Evolutionary conservation across 2,329 filamentous ascomycete genomes (phyloP).

Genomic region (Alternaria infectoria): DNA sequence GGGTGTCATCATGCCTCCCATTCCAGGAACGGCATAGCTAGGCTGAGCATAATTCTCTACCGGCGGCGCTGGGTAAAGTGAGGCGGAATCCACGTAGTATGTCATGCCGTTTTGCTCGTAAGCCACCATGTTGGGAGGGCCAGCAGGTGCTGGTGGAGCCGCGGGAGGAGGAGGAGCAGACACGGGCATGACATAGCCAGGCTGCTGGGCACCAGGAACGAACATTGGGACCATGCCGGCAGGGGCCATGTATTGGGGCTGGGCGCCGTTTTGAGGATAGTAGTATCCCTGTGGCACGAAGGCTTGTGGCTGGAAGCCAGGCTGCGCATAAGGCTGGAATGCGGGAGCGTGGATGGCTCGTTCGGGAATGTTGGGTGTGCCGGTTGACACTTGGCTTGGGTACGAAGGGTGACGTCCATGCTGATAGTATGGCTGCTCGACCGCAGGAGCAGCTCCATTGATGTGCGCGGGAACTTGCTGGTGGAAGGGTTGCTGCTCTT

Average conservation of each 20-base stretch:
- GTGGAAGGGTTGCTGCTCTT: slow-evolving; percentile 86
- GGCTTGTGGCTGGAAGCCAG: slow-evolving; percentile 59
- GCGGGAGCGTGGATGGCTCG: slow-evolving; percentile 87
- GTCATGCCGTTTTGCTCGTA: slow-evolving; percentile 96
- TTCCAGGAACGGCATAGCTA: slow-evolving; percentile 65
- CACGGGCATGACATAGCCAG: slow-evolving; percentile 50
- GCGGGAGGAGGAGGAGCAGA: slow-evolving; percentile 38
- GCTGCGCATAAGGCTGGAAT: slow-evolving; percentile 72
- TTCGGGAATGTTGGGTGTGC: slow-evolving; percentile 91
- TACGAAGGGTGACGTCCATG: slow-evolving; percentile 74
- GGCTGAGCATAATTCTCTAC: slow-evolving; percentile 51
- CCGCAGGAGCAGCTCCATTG: slow-evolving; percentile 61
- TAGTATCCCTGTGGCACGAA: slow-evolving; percentile 63
- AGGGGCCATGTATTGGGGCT: slow-evolving; percentile 53
- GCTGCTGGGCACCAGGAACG: slow-evolving; percentile 62
- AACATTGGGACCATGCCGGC: slow-evolving; percentile 62
- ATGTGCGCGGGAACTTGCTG: slow-evolving; percentile 88
- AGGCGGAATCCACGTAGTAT: slow-evolving; percentile 88
- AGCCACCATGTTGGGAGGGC: slow-evolving; percentile 66
- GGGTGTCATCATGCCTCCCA: slow-evolving; percentile 80
- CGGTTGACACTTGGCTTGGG: slow-evolving; percentile 71
- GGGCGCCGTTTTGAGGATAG: slow-evolving; percentile 57
- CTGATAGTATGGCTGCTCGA: slow-evolving; percentile 56
- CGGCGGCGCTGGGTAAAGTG: slow-evolving; percentile 61
- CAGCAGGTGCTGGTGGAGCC: slow-evolving; percentile 38